Base-by-base conservation (phyloP, 495 filamentous ascomycete species). In the Penicillium odoratum region DNA sequence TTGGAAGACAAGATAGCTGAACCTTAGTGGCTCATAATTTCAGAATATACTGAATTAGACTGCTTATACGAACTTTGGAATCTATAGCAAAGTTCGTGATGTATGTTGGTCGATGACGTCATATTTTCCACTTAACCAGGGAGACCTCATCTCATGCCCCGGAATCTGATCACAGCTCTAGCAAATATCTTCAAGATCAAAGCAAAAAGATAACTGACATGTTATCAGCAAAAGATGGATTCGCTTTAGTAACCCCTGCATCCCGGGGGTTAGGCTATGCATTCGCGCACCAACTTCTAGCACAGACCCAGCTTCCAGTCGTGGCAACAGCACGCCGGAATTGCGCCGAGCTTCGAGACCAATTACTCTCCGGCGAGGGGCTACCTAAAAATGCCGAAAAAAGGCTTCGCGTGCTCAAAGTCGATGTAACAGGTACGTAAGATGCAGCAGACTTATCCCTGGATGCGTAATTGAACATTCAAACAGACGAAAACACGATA, bases 221-320 rank as follows among this genome's bases (percentile, higher is more conserved):
- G 63, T 26, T 30, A 8, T 25, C 45, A 50, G 40, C 55, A 40
- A 31, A 57, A 7, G 53, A 63, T 43, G 67, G 67, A 3, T 69
- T 69, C 47, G 67, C 64, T 3, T 16, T 78, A 18, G 70, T 77
- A 0, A 73, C 83, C 18, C 91, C 91, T 0, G 82, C 89, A 10
- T 91, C 87, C 10, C 78, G 88, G 25, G 91, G 91, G 13, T 84
- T 94, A 59, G 90, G 89, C 18, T 79, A 90, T 60, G 83, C 87
- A 28, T 74, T 95, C 15, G 83, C 87, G 5, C 81, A 85, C 5
- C 81, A 85, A 36, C 75, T 95, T 10, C 79, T 94, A 13, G 70
- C 74, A 50, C 82, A 77, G 16, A 91, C 89, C 25, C 72, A 74
- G 7, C 71, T 88, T 11, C 90, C 90, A 4, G 77, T 94, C 30